Evolutionary conservation across 75 land plant genomes (phyloP).

Genomic region (Pinus albicaulis): DNA sequence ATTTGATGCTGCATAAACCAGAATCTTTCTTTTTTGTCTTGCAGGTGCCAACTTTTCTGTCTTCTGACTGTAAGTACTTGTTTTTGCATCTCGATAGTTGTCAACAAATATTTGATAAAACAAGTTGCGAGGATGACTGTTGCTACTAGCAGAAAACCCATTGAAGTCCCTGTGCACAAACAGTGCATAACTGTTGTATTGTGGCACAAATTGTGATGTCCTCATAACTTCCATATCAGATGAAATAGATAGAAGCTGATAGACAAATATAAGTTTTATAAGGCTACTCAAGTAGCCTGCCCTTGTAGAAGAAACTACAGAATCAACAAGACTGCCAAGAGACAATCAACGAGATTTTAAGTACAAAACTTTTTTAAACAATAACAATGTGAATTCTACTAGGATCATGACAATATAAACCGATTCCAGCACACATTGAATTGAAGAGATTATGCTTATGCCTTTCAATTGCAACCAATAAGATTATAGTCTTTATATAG

Average conservation of each 20-base stretch:
- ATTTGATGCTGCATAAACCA: conserved; percentile 5
- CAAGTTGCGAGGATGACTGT: background rate
- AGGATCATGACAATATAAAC: background rate
- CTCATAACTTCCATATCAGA: conserved; percentile 3
- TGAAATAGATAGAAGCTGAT: background rate
- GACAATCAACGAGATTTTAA: background rate
- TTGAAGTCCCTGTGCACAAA: background rate
- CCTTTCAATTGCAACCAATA: background rate
- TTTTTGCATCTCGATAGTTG: conserved; percentile 1
- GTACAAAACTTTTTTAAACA: background rate
- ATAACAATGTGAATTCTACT: background rate
- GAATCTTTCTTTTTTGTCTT: background rate
- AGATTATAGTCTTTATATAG: background rate
- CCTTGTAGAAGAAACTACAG: background rate
- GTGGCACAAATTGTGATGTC: conserved; percentile 5
- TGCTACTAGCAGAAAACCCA: background rate
- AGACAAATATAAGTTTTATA: background rate
- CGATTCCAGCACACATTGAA: background rate
- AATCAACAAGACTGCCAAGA: background rate
- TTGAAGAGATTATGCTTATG: background rate
- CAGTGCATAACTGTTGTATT: background rate
- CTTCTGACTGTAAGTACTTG: background rate
- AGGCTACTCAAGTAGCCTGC: conserved; percentile 4
- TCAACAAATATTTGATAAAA: background rate
- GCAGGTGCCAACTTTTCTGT: background rate